These are phyloP conservation scores for Ascochyta koolunga DNA, from an alignment of 2,329 filamentous ascomycete genomes.

Conservation along the genomic window DNA sequence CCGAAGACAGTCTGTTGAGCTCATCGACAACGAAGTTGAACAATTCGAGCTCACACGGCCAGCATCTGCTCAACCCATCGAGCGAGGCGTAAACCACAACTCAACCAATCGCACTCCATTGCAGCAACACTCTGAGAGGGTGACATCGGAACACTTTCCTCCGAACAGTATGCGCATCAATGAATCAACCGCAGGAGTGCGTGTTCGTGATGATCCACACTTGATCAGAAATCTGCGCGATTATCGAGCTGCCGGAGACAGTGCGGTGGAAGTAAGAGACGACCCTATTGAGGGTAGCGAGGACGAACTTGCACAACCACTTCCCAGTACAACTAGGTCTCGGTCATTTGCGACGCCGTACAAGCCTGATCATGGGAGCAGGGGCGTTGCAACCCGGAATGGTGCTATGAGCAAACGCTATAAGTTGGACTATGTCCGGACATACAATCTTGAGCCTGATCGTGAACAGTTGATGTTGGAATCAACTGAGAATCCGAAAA, in stretches of 20 bases:
- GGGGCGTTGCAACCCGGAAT: constrained; percentile 2
- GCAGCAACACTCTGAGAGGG: neutral
- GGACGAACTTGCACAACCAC: constrained; percentile 25
- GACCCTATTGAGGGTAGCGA: constrained; percentile 13
- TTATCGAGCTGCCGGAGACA: neutral
- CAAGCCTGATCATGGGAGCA: constrained; percentile 6
- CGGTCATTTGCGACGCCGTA: neutral
- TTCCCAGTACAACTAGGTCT: neutral
- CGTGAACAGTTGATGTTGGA: neutral
- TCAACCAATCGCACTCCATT: neutral
- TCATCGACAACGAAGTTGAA: neutral
- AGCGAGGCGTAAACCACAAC: constrained; percentile 21
- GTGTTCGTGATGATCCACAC: neutral
- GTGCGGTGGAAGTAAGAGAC: neutral
- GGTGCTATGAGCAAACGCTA: constrained; percentile 8
- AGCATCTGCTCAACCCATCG: constrained; percentile 8
- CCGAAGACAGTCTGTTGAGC: neutral
- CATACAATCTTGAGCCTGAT: constrained; percentile 15
- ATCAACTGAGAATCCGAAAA: neutral
- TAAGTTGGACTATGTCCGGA: constrained; percentile 26
- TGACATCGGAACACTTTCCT: constrained; percentile 21
- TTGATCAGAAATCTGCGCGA: neutral
- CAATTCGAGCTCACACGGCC: neutral
- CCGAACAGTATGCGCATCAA: constrained; percentile 27
- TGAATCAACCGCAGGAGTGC: constrained; percentile 21